phyloP scores from a whole-genome alignment of 371 early-diverging fungal genomes.

The Pancytospora philotis region DNA sequence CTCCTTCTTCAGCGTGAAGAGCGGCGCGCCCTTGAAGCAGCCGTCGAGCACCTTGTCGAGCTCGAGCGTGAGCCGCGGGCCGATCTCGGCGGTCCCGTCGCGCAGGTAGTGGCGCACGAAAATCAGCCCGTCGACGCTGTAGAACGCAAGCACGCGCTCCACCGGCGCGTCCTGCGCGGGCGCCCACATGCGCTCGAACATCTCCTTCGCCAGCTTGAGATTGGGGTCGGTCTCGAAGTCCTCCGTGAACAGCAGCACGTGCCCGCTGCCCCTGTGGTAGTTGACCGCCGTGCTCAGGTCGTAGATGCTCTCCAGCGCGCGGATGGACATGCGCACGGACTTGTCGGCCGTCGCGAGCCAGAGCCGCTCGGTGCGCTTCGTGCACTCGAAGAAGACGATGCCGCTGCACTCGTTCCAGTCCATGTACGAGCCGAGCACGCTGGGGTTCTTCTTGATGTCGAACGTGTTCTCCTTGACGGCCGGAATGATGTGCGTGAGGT shows the following conservation, averaged over 20 bases:
- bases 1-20: too few relatives aligned
- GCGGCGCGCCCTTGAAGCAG: constrained; percentile 33
- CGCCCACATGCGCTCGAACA: constrained; percentile 27
- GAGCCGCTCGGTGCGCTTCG: constrained; percentile 30
- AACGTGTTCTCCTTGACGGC: constrained; percentile 36
- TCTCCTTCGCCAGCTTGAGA: constrained; percentile 21
- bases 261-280: constrained; percentile 32
- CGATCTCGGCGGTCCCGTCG: constrained; percentile 43
- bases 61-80: constrained; percentile 48
- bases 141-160: constrained; percentile 48
- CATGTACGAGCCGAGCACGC: constrained; percentile 22
- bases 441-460: constrained; percentile 29
- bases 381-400: constrained; percentile 41
- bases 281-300: constrained; percentile 34
- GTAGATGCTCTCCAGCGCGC: constrained; percentile 25
- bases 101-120: constrained; percentile 40
- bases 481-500: constrained; percentile 32
- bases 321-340: constrained; percentile 33
- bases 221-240: constrained; percentile 48
- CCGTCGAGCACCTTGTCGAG: constrained; percentile 41
- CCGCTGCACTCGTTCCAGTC: constrained; percentile 39
- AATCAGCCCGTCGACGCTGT: constrained; percentile 30
- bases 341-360: constrained; percentile 34
- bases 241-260: constrained; percentile 35
- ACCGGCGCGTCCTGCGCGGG: constrained; percentile 13